A percentile compares a stretch with the other conserved stretches of the same genome.
phyloP scores from a whole-genome alignment of 306 rosid genomes.

The Hippophae tibetana region DNA sequence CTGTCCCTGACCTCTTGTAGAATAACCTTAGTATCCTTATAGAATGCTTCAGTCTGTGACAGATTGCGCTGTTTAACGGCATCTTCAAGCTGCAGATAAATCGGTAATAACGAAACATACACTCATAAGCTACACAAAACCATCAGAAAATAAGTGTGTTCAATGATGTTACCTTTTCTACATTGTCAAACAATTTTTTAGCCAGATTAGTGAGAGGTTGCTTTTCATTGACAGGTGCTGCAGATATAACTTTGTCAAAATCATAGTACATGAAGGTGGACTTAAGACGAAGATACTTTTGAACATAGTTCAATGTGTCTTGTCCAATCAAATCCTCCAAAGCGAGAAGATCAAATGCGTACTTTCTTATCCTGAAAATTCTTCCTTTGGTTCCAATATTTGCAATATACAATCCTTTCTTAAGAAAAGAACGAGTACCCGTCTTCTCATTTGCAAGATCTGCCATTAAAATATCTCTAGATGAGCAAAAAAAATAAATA shows the following conservation, averaged over 20 bases:
- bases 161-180: constrained; percentile 50
- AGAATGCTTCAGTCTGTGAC: constrained; percentile 31
- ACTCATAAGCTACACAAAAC: background rate
- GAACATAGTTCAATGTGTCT: constrained; percentile 71
- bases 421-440: constrained; percentile 71
- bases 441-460: constrained; percentile 75
- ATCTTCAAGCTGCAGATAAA: constrained; percentile 57
- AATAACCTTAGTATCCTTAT: constrained; percentile 54
- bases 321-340: constrained; percentile 69
- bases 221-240: constrained; percentile 46
- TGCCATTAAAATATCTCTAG: constrained; percentile 9
- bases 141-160: background rate
- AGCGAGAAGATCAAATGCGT: constrained; percentile 75
- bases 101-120: background rate
- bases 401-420: constrained; percentile 61
- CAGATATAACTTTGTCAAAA: constrained; percentile 75
- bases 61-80: constrained; percentile 55
- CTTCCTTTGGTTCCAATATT: constrained; percentile 64
- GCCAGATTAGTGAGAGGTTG: constrained; percentile 66
- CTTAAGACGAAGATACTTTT: constrained; percentile 67
- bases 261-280: constrained; percentile 79
- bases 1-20: constrained; percentile 79
- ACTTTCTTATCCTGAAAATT: constrained; percentile 55
- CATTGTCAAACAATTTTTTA: constrained; percentile 65
- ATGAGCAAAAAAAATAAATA: background rate